Conservation (phyloP, 2,329 filamentous ascomycete species). For the Diaporthe sp. region DNA sequence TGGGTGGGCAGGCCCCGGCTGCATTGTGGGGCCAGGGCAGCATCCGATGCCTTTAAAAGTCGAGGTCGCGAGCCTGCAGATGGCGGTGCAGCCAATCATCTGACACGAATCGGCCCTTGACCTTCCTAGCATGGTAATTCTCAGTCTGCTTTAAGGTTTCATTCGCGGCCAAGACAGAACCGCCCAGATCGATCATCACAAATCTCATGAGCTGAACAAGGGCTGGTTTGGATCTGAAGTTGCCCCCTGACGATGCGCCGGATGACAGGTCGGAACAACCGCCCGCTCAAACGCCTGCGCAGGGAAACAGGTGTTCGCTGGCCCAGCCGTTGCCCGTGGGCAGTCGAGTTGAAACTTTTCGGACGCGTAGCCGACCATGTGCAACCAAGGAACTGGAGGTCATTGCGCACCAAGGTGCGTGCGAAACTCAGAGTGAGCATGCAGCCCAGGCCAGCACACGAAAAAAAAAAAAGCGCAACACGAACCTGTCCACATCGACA, state of each 20-base stretch:
- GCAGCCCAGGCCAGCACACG: background rate
- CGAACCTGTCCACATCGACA: background rate
- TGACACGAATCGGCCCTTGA: slow-evolving; percentile 30
- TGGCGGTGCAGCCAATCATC: slow-evolving; percentile 30
- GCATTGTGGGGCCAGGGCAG: slow-evolving; percentile 22
- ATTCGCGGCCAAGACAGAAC: slow-evolving; percentile 10
- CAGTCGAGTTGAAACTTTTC: slow-evolving; percentile 11
- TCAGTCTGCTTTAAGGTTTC: slow-evolving; percentile 27
- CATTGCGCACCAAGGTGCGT: background rate
- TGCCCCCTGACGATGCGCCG: slow-evolving; percentile 16
- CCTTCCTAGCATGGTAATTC: slow-evolving; percentile 33
- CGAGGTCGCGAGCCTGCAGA: slow-evolving; percentile 35
- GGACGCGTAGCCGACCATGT: background rate
- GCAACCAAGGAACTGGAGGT: slow-evolving; percentile 8
- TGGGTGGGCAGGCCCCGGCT: background rate
- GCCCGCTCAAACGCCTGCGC: slow-evolving; percentile 4
- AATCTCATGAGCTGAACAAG: slow-evolving; percentile 13
- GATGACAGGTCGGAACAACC: slow-evolving; percentile 29
- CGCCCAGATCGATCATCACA: slow-evolving; percentile 24
- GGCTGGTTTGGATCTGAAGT: slow-evolving; percentile 17
- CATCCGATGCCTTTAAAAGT: slow-evolving; percentile 32
- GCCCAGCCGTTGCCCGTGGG: slow-evolving; percentile 21
- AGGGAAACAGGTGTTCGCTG: slow-evolving; percentile 17
- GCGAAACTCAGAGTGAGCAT: background rate
- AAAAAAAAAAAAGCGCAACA: background rate